Percentiles rank a stretch among this genome's conserved stretches.
Conservation (phyloP, 139 green algal genomes). For the Desmodesmus armatus region DNA sequence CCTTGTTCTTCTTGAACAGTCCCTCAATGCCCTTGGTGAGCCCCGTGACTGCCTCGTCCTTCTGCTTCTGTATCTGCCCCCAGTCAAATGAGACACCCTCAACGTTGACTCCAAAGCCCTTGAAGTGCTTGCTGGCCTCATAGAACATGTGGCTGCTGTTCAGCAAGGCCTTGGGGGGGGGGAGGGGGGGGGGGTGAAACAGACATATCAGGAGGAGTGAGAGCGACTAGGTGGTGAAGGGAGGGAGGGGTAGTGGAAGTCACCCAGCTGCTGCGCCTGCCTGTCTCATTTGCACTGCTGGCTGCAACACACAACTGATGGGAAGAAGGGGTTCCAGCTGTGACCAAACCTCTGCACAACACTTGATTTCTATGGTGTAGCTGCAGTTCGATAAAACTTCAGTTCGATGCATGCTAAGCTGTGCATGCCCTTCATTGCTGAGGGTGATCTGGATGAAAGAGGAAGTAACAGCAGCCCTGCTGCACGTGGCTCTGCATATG, state of each 20-base stretch:
- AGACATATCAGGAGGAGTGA: too few species aligned
- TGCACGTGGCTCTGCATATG: too few species aligned
- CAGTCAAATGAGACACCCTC: slow-evolving; percentile 79
- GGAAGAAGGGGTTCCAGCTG: too few species aligned
- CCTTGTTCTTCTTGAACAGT: slow-evolving; percentile 99
- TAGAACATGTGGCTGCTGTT: slow-evolving; percentile 96
- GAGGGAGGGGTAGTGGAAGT: background rate
- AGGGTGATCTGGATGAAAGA: too few species aligned
- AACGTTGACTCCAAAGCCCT: slow-evolving; percentile 85
- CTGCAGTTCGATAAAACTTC: too few species aligned
- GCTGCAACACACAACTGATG: too few species aligned
- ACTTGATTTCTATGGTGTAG: too few species aligned
- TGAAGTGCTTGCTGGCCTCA: slow-evolving; percentile 91
- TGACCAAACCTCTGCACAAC: too few species aligned
- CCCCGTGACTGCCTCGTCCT: slow-evolving; percentile 88
- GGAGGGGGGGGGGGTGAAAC: background rate
- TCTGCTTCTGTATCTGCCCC: slow-evolving; percentile 95
- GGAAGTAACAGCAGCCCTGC: too few species aligned
- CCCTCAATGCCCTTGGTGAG: slow-evolving; percentile 98
- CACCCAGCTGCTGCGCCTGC: background rate
- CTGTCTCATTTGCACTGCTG: too few species aligned
- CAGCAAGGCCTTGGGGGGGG: slow-evolving; percentile 90
- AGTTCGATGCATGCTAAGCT: too few species aligned
- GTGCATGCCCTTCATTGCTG: too few species aligned
- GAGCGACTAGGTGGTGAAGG: background rate